Conservation (phyloP, 352 stramenopile genomes). For the Pythium aquatile region DNA sequence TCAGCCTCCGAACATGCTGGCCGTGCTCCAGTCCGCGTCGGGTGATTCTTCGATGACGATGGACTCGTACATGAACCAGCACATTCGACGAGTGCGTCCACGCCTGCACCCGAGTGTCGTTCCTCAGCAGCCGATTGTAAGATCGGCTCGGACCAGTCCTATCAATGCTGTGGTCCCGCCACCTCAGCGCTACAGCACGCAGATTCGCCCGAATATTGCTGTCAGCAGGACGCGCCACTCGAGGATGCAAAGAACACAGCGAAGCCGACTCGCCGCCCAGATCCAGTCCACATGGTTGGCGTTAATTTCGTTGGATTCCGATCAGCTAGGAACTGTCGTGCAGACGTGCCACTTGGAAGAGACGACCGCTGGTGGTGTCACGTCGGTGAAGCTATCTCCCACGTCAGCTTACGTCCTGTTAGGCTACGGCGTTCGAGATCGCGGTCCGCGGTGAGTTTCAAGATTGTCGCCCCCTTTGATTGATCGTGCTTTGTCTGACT, state of each 20-base stretch:
- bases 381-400: conserved; percentile 88
- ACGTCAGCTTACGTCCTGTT: conserved; percentile 84
- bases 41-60: conserved; percentile 64
- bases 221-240: conserved; percentile 78
- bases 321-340: conserved; percentile 74
- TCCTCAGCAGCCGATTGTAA: conserved; percentile 28
- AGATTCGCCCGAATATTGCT: conserved; percentile 85
- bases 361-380: conserved; percentile 81
- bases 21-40: conserved; percentile 55
- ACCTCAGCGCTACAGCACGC: conserved; percentile 66
- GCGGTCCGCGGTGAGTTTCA: conserved; percentile 65
- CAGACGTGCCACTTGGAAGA: conserved; percentile 82
- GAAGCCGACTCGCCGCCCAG: conserved; percentile 68
- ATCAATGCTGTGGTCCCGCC: conserved; percentile 41
- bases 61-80: conserved; percentile 83
- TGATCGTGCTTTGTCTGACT: background rate
- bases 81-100: conserved; percentile 74
- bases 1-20: conserved; percentile 46
- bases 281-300: conserved; percentile 87
- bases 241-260: conserved; percentile 67
- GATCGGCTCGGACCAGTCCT: conserved; percentile 25
- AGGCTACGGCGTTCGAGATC: conserved; percentile 83
- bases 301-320: conserved; percentile 76
- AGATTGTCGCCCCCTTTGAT: background rate
- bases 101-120: conserved; percentile 40